Evolutionary conservation across 2,329 filamentous ascomycete genomes (phyloP).

Genomic region (Colletotrichum sp.): DNA sequence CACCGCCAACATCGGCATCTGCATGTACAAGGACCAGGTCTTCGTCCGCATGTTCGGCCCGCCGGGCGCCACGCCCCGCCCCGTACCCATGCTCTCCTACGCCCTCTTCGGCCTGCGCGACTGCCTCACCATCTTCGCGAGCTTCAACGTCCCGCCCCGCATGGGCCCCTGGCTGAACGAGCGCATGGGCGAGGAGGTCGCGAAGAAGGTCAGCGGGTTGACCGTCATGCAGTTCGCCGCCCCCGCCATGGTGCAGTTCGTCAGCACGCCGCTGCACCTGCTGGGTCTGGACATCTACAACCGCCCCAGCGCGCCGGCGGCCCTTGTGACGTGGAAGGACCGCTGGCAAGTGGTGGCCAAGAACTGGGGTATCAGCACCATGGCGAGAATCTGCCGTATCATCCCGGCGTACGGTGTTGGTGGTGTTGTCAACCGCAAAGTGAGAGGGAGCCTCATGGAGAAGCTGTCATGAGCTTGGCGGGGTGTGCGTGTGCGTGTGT

Average conservation of each 20-base stretch:
- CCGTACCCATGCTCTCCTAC: conserved; percentile 75
- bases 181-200: conserved; percentile 57
- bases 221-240: conserved; percentile 80
- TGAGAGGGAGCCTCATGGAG: conserved; percentile 71
- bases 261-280: conserved; percentile 84
- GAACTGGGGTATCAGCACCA: conserved; percentile 77
- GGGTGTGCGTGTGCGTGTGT: background rate
- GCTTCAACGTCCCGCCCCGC: conserved; percentile 86
- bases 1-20: conserved; percentile 82
- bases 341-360: conserved; percentile 70
- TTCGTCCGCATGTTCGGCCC: conserved; percentile 86
- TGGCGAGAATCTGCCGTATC: conserved; percentile 82
- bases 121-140: conserved; percentile 88
- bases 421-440: conserved; percentile 81
- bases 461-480: background rate
- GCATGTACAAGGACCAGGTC: conserved; percentile 87
- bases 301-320: conserved; percentile 48
- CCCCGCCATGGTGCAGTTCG: conserved; percentile 78
- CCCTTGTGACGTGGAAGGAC: conserved; percentile 53
- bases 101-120: conserved; percentile 82
- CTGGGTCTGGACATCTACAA: conserved; percentile 90
- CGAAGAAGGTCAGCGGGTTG: conserved; percentile 55
- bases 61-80: conserved; percentile 49
- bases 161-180: conserved; percentile 73
- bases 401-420: conserved; percentile 89